phyloP scores from a whole-genome alignment of 371 early-diverging fungal genomes.

The Synchytrium microbalum region DNA sequence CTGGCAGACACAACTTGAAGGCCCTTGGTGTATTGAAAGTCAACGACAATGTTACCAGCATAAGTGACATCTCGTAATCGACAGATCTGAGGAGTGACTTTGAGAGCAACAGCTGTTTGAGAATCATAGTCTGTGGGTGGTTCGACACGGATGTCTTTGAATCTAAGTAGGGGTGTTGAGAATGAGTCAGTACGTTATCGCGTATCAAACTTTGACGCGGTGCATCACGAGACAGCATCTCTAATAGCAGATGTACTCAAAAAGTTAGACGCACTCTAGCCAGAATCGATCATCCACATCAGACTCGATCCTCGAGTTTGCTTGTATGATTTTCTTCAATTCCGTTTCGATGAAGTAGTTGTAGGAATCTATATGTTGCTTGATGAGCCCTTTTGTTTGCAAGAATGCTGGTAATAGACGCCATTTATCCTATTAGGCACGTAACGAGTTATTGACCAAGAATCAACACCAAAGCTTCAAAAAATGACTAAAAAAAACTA shows the following conservation, averaged over 20 bases:
- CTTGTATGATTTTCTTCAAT: slow-evolving; percentile 89
- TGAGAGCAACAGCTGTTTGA: slow-evolving; percentile 38
- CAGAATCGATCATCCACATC: slow-evolving; percentile 98
- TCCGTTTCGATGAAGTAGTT: slow-evolving; percentile 98
- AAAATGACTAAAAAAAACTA: background rate
- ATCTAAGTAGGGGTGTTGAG: slow-evolving; percentile 48
- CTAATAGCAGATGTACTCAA: too few species aligned
- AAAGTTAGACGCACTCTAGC: slow-evolving; percentile 76
- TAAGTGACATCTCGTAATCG: slow-evolving; percentile 98
- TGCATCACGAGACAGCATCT: background rate
- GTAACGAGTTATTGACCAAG: background rate
- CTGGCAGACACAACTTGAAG: slow-evolving; percentile 77
- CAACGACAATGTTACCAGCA: slow-evolving; percentile 92
- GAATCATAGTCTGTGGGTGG: slow-evolving; percentile 78
- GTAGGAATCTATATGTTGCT: slow-evolving; percentile 99
- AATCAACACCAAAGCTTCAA: background rate
- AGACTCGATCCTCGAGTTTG: slow-evolving; percentile 92
- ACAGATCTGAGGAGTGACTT: slow-evolving; percentile 97
- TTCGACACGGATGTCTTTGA: slow-evolving; percentile 84
- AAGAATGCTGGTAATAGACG: slow-evolving; percentile 95
- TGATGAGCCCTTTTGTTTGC: slow-evolving; percentile 96
- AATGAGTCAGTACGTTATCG: background rate
- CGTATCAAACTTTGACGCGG: background rate
- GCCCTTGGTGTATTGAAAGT: slow-evolving; percentile 94
- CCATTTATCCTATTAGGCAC: slow-evolving; percentile 83